phyloP scores from a whole-genome alignment of 768 basidiomycete genomes.

The Trametes sanguinea region DNA sequence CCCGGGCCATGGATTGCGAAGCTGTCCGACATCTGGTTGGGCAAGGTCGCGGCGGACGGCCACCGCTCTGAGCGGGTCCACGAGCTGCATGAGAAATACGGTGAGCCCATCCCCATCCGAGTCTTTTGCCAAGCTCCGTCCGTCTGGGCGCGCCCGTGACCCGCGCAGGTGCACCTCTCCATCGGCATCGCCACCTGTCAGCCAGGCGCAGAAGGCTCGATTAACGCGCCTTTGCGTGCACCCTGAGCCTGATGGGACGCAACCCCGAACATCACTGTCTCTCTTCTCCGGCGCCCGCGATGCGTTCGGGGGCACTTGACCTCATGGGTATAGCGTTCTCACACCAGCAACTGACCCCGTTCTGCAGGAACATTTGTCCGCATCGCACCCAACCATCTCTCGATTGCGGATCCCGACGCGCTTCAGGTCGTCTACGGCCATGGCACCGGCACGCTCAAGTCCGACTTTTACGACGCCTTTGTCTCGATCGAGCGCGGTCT shows the following conservation, averaged over 20 bases:
- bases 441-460: constrained; percentile 84
- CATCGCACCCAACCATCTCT: constrained; percentile 48
- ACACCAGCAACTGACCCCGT: not conserved
- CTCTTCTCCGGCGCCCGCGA: too few relatives aligned
- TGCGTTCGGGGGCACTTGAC: too few relatives aligned
- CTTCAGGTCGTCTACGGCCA: constrained; percentile 76
- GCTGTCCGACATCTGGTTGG: constrained; percentile 76
- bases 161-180: not conserved
- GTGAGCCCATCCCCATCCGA: constrained; percentile 40
- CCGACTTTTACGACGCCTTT: constrained; percentile 47
- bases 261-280: too few relatives aligned
- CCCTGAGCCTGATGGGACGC: too few relatives aligned
- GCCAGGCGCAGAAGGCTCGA: not conserved
- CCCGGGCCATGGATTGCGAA: constrained; percentile 58
- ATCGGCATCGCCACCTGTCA: not conserved
- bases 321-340: too few relatives aligned
- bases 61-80: constrained; percentile 79
- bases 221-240: too few relatives aligned
- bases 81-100: constrained; percentile 69
- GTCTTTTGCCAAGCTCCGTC: constrained; percentile 8
- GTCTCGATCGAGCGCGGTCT: constrained; percentile 50
- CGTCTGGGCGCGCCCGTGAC: constrained; percentile 17
- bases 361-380: constrained; percentile 41
- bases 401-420: constrained; percentile 68
- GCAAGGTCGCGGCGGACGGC: constrained; percentile 61